Conservation (phyloP, 768 basidiomycete genomes). For the Pholiota molesta region DNA sequence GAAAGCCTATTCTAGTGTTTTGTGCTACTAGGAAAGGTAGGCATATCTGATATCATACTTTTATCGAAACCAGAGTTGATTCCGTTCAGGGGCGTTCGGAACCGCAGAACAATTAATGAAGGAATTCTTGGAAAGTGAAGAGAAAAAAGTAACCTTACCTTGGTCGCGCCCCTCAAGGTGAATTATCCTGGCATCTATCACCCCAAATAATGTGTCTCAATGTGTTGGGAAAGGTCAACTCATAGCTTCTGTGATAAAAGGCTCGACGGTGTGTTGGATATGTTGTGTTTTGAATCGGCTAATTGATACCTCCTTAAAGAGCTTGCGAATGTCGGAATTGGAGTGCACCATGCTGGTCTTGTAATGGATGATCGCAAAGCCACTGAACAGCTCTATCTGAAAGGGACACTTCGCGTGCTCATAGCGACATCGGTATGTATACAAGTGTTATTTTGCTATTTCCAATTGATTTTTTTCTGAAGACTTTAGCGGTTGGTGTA, state of each 20-base stretch:
- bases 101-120: constrained; percentile 81
- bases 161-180: constrained; percentile 70
- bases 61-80: background rate
- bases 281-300: background rate
- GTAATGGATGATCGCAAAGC: constrained; percentile 68
- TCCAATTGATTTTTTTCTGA: constrained; percentile 11
- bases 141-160: constrained; percentile 54
- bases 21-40: constrained; percentile 85
- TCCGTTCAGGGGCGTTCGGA: constrained; percentile 49
- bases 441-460: background rate
- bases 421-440: constrained; percentile 80
- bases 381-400: constrained; percentile 75
- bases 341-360: constrained; percentile 92
- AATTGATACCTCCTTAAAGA: constrained; percentile 35
- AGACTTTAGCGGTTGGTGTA: constrained; percentile 96
- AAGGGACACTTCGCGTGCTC: constrained; percentile 65
- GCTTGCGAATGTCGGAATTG: constrained; percentile 75
- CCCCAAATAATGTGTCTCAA: background rate
- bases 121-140: constrained; percentile 63
- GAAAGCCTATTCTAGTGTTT: constrained; percentile 90
- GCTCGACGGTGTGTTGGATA: constrained; percentile 50
- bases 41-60: background rate
- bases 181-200: constrained; percentile 4
- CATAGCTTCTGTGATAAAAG: constrained; percentile 68
- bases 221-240: constrained; percentile 47